Evolutionary conservation across 2,329 filamentous ascomycete species (phyloP).

Genomic region (Acrocalymma vagum): DNA sequence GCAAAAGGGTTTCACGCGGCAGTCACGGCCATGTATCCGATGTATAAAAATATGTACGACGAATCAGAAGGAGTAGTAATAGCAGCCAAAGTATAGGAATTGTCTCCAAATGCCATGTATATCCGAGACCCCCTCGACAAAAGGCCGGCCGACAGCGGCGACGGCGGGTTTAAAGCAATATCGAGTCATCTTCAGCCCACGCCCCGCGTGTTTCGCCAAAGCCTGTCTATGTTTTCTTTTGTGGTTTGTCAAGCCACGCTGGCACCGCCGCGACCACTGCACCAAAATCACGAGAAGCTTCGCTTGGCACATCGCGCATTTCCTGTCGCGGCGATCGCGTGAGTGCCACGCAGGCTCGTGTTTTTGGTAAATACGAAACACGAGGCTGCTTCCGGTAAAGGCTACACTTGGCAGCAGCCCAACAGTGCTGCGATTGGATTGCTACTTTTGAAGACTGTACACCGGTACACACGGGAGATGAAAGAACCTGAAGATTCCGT

Average conservation of each 20-base stretch:
- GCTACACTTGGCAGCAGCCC: conserved; percentile 15
- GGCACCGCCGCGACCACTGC: conserved; percentile 12
- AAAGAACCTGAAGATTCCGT: too few relatives aligned
- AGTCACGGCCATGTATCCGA: too few relatives aligned
- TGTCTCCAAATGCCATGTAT: too few relatives aligned
- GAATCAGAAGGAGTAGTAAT: too few relatives aligned
- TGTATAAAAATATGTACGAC: too few relatives aligned
- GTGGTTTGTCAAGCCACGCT: conserved; percentile 13
- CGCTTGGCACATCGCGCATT: conserved; percentile 26
- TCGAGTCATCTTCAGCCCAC: too few relatives aligned
- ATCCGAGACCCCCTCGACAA: too few relatives aligned
- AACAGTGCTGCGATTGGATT: conserved; percentile 18
- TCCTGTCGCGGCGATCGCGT: conserved; percentile 17
- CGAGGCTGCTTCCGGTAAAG: conserved; percentile 16
- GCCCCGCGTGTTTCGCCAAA: conserved; percentile 19
- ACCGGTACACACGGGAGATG: background rate
- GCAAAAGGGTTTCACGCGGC: too few relatives aligned
- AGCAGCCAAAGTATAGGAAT: too few relatives aligned
- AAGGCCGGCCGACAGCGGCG: too few relatives aligned
- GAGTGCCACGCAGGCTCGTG: conserved; percentile 27
- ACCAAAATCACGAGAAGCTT: conserved; percentile 22
- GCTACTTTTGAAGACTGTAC: background rate
- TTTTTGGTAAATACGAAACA: conserved; percentile 22
- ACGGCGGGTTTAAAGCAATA: too few relatives aligned
- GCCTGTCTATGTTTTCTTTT: conserved; percentile 14